phyloP scores from a whole-genome alignment of 176 grass and related monocot genomes.

The Eragrostis nindensis region DNA sequence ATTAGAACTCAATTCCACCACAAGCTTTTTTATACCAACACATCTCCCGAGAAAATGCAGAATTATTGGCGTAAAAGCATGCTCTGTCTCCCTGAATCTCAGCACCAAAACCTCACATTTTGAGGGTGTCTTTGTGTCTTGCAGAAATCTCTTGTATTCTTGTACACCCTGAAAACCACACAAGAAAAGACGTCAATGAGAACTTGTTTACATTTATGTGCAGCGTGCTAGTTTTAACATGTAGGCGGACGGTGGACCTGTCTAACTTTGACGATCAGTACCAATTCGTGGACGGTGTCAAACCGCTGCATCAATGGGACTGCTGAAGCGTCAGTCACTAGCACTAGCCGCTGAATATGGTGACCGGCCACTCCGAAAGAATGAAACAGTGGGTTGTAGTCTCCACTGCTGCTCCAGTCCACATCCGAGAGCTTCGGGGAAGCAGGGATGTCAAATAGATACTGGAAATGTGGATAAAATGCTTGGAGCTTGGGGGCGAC shows the following conservation, averaged over 20 bases:
- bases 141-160: not conserved
- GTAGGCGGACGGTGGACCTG: not conserved
- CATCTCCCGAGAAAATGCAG: not conserved
- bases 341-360: not conserved
- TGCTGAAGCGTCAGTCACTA: not conserved
- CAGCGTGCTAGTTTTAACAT: no score
- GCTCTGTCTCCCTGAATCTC: not conserved
- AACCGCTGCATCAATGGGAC: not conserved
- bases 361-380: not conserved
- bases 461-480: no score
- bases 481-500: no score
- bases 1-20: not conserved
- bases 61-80: not conserved
- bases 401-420: no score
- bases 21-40: not conserved
- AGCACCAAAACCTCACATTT: slow-evolving; percentile 1
- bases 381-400: not conserved
- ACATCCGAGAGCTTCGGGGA: no score
- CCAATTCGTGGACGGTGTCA: not conserved
- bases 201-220: no score
- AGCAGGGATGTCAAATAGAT: no score
- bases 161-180: not conserved
- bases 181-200: not conserved
- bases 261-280: not conserved
- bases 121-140: not conserved